A percentile compares a stretch with the other conserved stretches of the same genome.
Conservation (phyloP, 495 filamentous ascomycete species). For the Hypoxylon perforatum region DNA sequence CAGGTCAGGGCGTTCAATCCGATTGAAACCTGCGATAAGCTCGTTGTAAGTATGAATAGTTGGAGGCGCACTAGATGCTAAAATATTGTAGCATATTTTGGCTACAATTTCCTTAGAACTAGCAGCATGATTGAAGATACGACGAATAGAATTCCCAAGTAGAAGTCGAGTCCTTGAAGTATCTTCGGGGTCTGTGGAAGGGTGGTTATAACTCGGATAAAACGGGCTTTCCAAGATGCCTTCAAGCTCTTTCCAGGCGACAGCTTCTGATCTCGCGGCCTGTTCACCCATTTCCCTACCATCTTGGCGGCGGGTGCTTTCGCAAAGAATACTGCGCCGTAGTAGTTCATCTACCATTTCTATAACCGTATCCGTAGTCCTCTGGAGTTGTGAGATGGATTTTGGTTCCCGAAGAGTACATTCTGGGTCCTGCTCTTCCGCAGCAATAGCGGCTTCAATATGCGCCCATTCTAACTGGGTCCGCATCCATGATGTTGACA, state of each 20-base stretch:
- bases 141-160: slow-evolving; percentile 49
- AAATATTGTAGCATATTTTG: slow-evolving; percentile 75
- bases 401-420: slow-evolving; percentile 41
- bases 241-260: slow-evolving; percentile 24
- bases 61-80: slow-evolving; percentile 66
- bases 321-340: background rate
- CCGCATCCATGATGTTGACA: slow-evolving; percentile 28
- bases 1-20: slow-evolving; percentile 60
- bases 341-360: slow-evolving; percentile 46
- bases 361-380: slow-evolving; percentile 37
- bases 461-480: slow-evolving; percentile 40
- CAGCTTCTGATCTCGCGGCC: background rate
- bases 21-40: slow-evolving; percentile 68
- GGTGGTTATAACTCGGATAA: slow-evolving; percentile 50
- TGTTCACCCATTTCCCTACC: background rate
- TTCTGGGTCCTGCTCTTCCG: slow-evolving; percentile 31
- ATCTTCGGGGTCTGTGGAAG: slow-evolving; percentile 22
- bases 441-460: slow-evolving; percentile 33
- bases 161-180: slow-evolving; percentile 31
- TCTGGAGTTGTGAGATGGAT: slow-evolving; percentile 28
- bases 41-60: slow-evolving; percentile 73
- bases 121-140: slow-evolving; percentile 44
- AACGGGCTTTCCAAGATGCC: slow-evolving; percentile 14
- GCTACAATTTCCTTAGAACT: slow-evolving; percentile 52
- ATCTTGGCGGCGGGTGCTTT: slow-evolving; percentile 20